These are phyloP conservation scores for Priceomyces castillae DNA, from an alignment of 805 yeast species.

Conservation along the genomic window DNA sequence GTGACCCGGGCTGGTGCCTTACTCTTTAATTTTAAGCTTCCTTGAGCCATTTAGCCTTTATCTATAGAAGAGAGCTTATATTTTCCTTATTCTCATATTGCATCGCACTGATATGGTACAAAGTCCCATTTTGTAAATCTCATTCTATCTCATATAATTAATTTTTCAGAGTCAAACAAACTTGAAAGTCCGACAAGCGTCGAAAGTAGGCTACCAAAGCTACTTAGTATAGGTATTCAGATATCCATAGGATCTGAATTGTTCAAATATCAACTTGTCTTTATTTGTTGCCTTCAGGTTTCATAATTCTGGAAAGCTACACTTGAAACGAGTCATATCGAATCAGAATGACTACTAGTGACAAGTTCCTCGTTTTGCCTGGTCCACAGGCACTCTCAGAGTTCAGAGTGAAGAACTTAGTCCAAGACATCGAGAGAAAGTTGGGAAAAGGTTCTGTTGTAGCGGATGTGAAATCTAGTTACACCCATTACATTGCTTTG, in stretches of 20 bases:
- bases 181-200: neutral
- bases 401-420: conserved; percentile 75
- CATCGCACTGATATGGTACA: neutral
- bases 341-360: conserved; percentile 13
- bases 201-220: neutral
- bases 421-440: conserved; percentile 67
- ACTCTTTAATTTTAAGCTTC: conserved; percentile 56
- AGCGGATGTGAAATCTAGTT: conserved; percentile 67
- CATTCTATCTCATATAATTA: neutral
- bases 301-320: neutral
- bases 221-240: neutral
- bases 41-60: conserved; percentile 60
- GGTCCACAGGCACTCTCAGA: conserved; percentile 90
- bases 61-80: neutral
- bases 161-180: conserved; percentile 2
- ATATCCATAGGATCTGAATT: neutral
- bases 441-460: conserved; percentile 62
- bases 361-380: conserved; percentile 50
- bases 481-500: conserved; percentile 76
- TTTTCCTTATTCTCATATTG: neutral
- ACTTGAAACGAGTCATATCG: neutral
- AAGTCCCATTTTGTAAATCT: neutral
- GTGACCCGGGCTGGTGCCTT: conserved; percentile 55
- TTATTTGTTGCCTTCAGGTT: neutral
- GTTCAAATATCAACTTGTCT: neutral